A percentile compares a stretch with the other conserved stretches of the same genome.
Conservation (phyloP, 495 filamentous ascomycete species). For the Xylaria cubensis region DNA sequence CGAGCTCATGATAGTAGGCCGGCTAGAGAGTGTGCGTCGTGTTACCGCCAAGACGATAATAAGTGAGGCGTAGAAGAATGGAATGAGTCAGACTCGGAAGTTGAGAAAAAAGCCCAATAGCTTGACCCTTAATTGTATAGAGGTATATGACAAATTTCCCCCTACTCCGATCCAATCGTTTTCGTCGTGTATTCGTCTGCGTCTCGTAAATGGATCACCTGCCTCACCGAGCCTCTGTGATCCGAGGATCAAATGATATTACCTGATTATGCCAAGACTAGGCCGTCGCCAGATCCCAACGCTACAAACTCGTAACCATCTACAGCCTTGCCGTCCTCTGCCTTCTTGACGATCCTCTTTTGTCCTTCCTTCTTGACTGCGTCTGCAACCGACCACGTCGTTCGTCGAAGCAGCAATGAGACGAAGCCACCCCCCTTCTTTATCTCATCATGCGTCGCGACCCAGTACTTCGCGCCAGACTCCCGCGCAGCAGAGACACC, state of each 20-base stretch:
- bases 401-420: conserved; percentile 54
- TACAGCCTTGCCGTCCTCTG: neutral
- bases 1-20: too few relatives aligned
- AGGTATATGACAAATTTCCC: neutral
- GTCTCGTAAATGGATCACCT: neutral
- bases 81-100: neutral
- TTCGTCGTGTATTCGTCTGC: neutral
- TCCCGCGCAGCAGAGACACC: conserved; percentile 55
- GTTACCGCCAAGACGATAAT: too few relatives aligned
- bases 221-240: neutral
- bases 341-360: conserved; percentile 31
- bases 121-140: neutral
- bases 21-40: too few relatives aligned
- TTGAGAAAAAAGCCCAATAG: neutral
- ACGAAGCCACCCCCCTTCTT: conserved; percentile 60
- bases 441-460: conserved; percentile 64
- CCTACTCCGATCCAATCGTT: neutral
- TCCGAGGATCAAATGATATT: neutral
- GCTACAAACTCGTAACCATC: conserved; percentile 35
- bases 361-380: conserved; percentile 50
- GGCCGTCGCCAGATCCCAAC: conserved; percentile 46
- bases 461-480: conserved; percentile 60
- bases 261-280: conserved; percentile 37
- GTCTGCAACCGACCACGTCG: conserved; percentile 49
- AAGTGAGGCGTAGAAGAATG: too few relatives aligned